Base-by-base conservation (phyloP, 805 yeast genomes). In the Lachancea sp. region DNA sequence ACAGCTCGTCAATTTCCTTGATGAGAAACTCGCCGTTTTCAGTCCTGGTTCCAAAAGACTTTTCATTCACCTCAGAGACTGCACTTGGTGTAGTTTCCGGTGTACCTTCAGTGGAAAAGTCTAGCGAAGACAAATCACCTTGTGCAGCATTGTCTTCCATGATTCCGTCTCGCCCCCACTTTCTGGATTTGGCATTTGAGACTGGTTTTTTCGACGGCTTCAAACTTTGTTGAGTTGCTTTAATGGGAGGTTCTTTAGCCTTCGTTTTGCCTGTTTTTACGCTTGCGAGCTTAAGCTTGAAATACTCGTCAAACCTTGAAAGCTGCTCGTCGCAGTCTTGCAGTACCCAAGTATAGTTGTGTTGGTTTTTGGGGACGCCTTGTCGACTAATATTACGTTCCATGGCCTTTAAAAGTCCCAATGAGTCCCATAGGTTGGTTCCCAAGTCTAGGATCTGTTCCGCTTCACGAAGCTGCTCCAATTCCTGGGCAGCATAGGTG, bases 91-190 rank as follows among this genome's bases (percentile, higher is more conserved):
- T 51, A 8, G 50, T 53, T 26, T 54, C 49, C 16, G 46, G 53
- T 6, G 58, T 55, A 1, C 45, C 44, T n/a, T 58, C 50, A 0
- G 31, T 13, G n/a, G 90, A 82, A 54, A 79, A 82, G 56, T 83
- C 90, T 36, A 83, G 60, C 3, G 62, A 60, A 0, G 65, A 62
- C 11, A 67, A 66, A 16, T 69, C 74, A 17, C 60, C 67, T 10
- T 62, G 70, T 8, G 36, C 29, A 12, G 63, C 66, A 16, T 11
- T 32, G 29, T 78, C 83, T 41, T 70, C 71, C 41, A 68, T 71
- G 27, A 66, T 52, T 6, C 89, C 90, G 55, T 80, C 83, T 26
- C 75, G 75, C 20, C 76, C 81, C 87, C 87, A 82, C 56, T 74
- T 79, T 56, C 91, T 58, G 69, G 52, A 26, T 42, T 46, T 49